Evolutionary conservation across 805 yeast genomes (phyloP), one percentile per base, ranked within the genome.

Genomic region (Tetrapisispora nanseiensis): DNA sequence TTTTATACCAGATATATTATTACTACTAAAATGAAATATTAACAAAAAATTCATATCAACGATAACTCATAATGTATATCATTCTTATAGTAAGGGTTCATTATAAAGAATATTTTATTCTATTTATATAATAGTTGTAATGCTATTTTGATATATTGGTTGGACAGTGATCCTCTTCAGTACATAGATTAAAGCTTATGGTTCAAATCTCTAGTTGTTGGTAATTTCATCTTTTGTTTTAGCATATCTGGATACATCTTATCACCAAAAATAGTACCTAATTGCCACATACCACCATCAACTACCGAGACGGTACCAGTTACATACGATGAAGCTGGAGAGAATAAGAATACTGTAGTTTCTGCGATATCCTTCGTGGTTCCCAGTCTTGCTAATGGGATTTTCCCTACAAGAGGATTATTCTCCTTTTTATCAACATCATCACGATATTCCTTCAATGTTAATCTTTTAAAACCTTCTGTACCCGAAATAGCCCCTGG

Each of bases 241-340:
- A 76, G 46, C 8, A 44, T 46, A 2, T 69, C 67, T 7, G 82
- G 82, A 48, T 75, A 75, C 48, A 64, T 53, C 28, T 61, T 58
- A 22, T 61, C 46, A 23, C 59, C 54, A 37, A 66, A 49, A 42
- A 60, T 46, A 11, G 65, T 61, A 12, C 89, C 86, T 58, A 78
- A 67, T 57, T 86, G 95, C 95, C 97, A 87, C 44, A 75, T 70
- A 2, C 81, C 97, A 40, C 97, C 97, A 64, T 89, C 97, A 5
- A 90, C 95, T 15, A 86, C 82, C 30, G 76, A 71, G 13, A 80
- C 68, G 4, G 86, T 75, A 13, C 97, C 97, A 12, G 82, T 79
- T 24, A 89, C 71, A 59, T 78, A 89, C 4, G 67, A 51, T 6
- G 89, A 86, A 4, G 95, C 95, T 2, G 82, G 82, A 38, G 95